Evolutionary conservation across 1,284 basidiomycete genomes (phyloP).

Genomic region (Puccinia coronata): DNA sequence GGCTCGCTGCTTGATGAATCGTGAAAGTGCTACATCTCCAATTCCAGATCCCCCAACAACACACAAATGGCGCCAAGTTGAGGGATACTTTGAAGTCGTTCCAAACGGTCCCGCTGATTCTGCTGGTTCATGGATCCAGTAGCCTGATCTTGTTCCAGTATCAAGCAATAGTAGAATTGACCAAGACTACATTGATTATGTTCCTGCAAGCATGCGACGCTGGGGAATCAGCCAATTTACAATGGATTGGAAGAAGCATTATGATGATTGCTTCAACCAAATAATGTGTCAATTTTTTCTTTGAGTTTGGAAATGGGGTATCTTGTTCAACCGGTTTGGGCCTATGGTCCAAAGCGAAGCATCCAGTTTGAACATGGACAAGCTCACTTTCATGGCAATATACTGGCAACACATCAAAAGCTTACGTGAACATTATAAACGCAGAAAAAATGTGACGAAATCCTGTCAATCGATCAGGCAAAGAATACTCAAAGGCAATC

Average conservation of each 20-base stretch:
- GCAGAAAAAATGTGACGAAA: slow-evolving; percentile 5
- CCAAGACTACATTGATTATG: slow-evolving; percentile 27
- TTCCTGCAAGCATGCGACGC: slow-evolving; percentile 43
- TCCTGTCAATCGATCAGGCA: slow-evolving; percentile 12
- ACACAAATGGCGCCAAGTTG: neutral
- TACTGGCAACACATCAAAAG: slow-evolving; percentile 33
- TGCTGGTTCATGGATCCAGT: slow-evolving; percentile 11
- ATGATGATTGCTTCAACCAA: too few relatives aligned
- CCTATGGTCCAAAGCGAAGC: slow-evolving; percentile 20
- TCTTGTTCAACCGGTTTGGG: slow-evolving; percentile 15
- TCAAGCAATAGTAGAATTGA: slow-evolving; percentile 32
- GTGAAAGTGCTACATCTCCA: slow-evolving; percentile 1
- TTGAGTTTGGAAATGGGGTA: slow-evolving; percentile 45
- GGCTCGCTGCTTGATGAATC: slow-evolving; percentile 22
- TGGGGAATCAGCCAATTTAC: slow-evolving; percentile 40
- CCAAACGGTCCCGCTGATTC: neutral
- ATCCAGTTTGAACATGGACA: slow-evolving; percentile 3
- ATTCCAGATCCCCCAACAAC: slow-evolving; percentile 28
- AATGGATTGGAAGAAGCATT: slow-evolving; percentile 11
- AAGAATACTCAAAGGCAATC: slow-evolving; percentile 18
- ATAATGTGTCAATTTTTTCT: slow-evolving; percentile 5
- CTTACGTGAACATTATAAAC: slow-evolving; percentile 23
- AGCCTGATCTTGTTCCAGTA: neutral
- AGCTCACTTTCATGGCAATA: slow-evolving; percentile 25
- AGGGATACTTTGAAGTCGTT: slow-evolving; percentile 14